Evolutionary conservation across 345 rosid species (phyloP).

Genomic region (Citrus reticulata): DNA sequence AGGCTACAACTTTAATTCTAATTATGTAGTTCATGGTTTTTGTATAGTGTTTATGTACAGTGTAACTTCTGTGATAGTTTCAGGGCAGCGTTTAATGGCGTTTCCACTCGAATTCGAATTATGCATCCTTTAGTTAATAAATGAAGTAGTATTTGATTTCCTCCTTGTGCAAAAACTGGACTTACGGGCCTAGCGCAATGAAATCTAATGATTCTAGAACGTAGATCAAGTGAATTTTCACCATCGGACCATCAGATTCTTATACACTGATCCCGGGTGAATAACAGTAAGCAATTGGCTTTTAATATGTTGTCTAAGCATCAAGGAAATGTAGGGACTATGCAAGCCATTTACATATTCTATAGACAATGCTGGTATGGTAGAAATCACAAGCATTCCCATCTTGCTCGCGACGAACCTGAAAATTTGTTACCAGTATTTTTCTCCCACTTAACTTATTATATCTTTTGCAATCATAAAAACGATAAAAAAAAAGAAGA

Average conservation of each 20-base stretch:
- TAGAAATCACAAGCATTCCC: neutral
- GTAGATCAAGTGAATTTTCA: no score
- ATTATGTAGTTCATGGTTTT: neutral
- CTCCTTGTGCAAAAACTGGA: no score
- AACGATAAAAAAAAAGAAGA: no score
- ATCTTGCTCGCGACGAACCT: neutral
- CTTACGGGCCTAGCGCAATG: no score
- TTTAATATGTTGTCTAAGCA: no score
- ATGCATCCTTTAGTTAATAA: neutral
- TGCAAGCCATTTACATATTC: neutral
- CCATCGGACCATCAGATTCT: neutral
- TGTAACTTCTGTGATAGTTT: constrained; percentile 1
- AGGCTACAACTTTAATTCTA: neutral
- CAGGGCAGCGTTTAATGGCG: neutral
- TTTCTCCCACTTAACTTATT: no score
- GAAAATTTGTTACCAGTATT: neutral
- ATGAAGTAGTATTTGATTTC: no score
- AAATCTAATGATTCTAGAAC: no score
- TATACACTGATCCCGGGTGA: neutral
- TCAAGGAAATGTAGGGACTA: no score
- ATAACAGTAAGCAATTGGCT: no score
- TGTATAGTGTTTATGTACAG: constrained; percentile 1
- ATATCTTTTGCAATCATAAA: neutral
- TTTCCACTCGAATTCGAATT: neutral
- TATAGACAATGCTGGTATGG: neutral